These are phyloP conservation scores for Pyricularia sp. DNA, from an alignment of 2,329 filamentous ascomycete genomes.

Conservation along the genomic window DNA sequence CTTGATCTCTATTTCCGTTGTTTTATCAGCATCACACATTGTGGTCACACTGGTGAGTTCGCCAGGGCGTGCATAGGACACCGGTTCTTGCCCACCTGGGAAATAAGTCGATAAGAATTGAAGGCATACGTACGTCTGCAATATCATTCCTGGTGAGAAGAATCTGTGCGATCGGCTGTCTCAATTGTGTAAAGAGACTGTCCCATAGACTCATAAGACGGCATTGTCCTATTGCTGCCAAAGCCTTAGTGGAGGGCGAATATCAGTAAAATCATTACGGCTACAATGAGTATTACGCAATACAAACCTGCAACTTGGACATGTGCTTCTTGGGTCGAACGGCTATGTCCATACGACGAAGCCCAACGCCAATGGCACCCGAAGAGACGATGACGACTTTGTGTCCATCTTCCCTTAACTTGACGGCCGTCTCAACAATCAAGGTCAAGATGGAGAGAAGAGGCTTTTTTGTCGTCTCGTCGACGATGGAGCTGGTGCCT, in stretches of 20 bases:
- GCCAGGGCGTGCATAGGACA: background rate
- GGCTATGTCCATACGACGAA: slow-evolving; percentile 79
- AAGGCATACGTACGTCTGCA: slow-evolving; percentile 54
- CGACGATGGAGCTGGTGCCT: slow-evolving; percentile 98
- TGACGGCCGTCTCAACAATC: slow-evolving; percentile 88
- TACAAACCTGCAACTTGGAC: slow-evolving; percentile 62
- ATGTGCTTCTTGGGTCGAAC: slow-evolving; percentile 87
- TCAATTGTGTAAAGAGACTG: slow-evolving; percentile 73
- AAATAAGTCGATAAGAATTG: background rate
- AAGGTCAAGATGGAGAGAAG: slow-evolving; percentile 79
- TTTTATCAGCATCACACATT: background rate
- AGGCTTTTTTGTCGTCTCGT: slow-evolving; percentile 89
- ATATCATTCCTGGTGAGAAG: slow-evolving; percentile 92
- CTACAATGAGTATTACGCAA: background rate
- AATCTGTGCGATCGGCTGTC: slow-evolving; percentile 88
- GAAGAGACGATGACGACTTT: slow-evolving; percentile 93
- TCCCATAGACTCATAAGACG: slow-evolving; percentile 94
- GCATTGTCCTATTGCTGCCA: slow-evolving; percentile 93
- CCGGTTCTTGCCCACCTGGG: too few species aligned
- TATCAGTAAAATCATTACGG: background rate
- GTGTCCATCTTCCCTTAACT: slow-evolving; percentile 79
- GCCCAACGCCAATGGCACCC: slow-evolving; percentile 86
- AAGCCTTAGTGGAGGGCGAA: slow-evolving; percentile 37
- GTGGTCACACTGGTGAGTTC: background rate
- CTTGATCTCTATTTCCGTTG: slow-evolving; percentile 52